Evolutionary conservation across 306 rosid species (phyloP), one percentile per base, ranked within the genome.

Genomic region (Trichosanthes truncata): DNA sequence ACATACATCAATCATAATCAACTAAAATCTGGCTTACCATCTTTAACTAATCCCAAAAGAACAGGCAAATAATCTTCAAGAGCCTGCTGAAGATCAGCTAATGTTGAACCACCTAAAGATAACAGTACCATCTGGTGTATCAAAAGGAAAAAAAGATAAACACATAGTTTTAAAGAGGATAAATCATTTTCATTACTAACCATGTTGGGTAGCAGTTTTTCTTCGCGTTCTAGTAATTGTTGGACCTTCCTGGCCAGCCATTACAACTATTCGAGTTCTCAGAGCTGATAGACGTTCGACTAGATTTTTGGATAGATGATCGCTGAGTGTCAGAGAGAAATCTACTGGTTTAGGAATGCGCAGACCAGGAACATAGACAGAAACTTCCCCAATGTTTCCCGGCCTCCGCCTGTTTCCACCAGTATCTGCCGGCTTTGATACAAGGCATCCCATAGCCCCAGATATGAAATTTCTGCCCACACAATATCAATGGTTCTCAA

Each of bases 171-270:
- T 60, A 62, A 68, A 80, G 77, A 41, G 66, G 75, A 73, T 59
- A 79, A 78, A 38, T 36, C 36, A 40, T 41, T 55, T 78, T 79
- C 76, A 72, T 45, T 84, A 84, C 91, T 53, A 81, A 95, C 98
- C 98, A 81, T 95, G 98, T 56, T 91, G 98, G 45, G 98, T 88
- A 69, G 90, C 88, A 78, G 88, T 82, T 89, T 82, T 92, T 85
- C 96, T 91, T 85, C 90, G 87, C 17, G 97, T 95, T 91, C 98
- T 87, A 29, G 98, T 89, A 69, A 92, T 85, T 66, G 98, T 93
- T 41, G 98, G 97, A 79, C 91, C 97, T 84, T 93, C 99, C 85
- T 95, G 99, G 20, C 91, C 86, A 72, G 94, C 97, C 96, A 95
- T 95, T 79, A 95, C 97, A 83, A 93, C 97, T 78, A 95, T 91